Base-by-base conservation (phyloP, 805 yeast species). In the Lipomyces sp. region DNA sequence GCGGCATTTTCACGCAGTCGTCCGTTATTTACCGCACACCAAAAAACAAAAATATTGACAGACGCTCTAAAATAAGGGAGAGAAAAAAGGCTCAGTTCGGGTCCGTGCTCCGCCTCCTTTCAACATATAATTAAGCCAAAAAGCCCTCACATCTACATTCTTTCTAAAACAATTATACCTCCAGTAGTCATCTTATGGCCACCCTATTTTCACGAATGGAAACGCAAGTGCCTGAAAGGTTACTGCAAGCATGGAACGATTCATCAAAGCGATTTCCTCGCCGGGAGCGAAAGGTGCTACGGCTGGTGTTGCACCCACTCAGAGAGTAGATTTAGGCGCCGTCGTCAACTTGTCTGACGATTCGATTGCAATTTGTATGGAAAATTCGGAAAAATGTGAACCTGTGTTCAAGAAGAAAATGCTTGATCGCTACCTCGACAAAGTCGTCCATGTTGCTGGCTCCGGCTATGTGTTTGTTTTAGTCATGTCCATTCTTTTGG, bases 371-470 rank as follows among this genome's bases (percentile, higher is more conserved):
- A 37, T 37, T 13, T 37, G 13, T 37, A 13, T 51, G 13, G 24
- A 51, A 30, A 51, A 51, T 15, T 11, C 11, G 54, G 15, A 4
- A 0, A 30, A 30, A 13, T 51, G 10, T 2, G 54, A 29, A 10
- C 15, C 32, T 30, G 32, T 4, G 32, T 24, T 30, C 3, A 51
- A 51, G 54, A 30, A 13, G 32, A 30, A n/a, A 13, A 11, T 24
- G 13, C 32, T 51, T 13, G 68, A 64, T 29, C 67, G 68, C 15
- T 34, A 53, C 18, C 67, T 64, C 53, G 68, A 64, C 48, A 11
- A 18, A 30, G 34, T 64, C 11, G 63, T 59, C 30, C 33, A 29
- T 13, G n/a, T 34, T 10, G 35, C 64, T 7, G 66, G 67, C 15
- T 63, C 68, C 15, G 35, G 34, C 33, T 33, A 48, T 55, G 67